Conservation (phyloP, 768 basidiomycete genomes). For the Russula olivacea region DNA sequence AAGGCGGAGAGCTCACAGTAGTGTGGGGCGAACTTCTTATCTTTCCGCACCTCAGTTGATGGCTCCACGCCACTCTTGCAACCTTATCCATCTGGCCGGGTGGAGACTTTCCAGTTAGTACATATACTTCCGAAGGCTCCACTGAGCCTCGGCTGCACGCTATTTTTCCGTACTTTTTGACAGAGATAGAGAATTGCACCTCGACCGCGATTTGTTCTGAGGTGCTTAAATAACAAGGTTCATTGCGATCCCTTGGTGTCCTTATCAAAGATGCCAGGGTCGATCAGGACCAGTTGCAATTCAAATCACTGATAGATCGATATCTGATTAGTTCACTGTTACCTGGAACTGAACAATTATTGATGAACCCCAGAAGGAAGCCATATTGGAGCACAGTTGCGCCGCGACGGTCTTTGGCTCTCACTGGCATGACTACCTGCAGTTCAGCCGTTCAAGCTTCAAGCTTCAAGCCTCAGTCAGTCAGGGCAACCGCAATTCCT, state of each 20-base stretch:
- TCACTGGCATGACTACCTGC: too few relatives aligned
- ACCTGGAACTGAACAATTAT: slow-evolving; percentile 9
- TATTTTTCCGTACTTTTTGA: not conserved
- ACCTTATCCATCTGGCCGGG: not conserved
- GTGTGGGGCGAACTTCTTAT: not conserved
- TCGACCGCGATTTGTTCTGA: too few relatives aligned
- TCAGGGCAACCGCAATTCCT: not conserved
- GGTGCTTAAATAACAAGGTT: slow-evolving; percentile 14
- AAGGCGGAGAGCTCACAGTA: not conserved
- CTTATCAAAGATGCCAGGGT: slow-evolving; percentile 15
- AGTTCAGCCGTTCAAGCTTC: not conserved
- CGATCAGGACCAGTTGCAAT: slow-evolving; percentile 5
- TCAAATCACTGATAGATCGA: not conserved
- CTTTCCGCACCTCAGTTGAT: not conserved
- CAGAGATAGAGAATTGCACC: not conserved
- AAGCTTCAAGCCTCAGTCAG: not conserved
- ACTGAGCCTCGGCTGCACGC: not conserved
- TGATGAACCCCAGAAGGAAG: not conserved
- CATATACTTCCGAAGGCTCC: not conserved
- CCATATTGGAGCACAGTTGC: not conserved
- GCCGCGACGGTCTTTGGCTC: too few relatives aligned
- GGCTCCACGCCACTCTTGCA: not conserved
- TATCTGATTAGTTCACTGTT: not conserved
- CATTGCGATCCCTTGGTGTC: not conserved
- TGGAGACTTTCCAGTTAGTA: not conserved